Conservation (phyloP, 2,329 filamentous ascomycete species). For the Chaetomiaceae sp. region DNA sequence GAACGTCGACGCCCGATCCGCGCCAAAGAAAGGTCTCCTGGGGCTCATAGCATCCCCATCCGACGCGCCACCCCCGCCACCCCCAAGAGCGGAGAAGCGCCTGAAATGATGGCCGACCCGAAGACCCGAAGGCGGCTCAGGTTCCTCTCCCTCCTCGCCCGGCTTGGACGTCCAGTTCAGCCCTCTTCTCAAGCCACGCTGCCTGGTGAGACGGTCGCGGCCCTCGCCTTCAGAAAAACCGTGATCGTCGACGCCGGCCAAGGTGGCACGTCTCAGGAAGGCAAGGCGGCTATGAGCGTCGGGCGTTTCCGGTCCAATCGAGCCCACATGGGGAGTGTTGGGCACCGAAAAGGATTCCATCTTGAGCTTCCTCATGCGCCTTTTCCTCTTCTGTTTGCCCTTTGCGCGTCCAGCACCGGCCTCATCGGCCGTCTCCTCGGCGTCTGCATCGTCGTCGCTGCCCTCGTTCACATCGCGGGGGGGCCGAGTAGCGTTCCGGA, state of each 20-base stretch:
- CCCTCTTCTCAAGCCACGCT: slow-evolving; percentile 55
- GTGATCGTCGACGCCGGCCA: slow-evolving; percentile 57
- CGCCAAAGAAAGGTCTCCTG: slow-evolving; percentile 53
- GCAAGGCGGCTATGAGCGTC: slow-evolving; percentile 43
- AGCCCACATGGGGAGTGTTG: slow-evolving; percentile 53
- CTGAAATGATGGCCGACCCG: slow-evolving; percentile 63
- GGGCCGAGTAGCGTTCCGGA: slow-evolving; percentile 37
- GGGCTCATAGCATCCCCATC: slow-evolving; percentile 58
- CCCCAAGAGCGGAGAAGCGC: slow-evolving; percentile 61
- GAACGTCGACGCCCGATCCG: slow-evolving; percentile 67
- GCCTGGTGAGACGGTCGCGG: slow-evolving; percentile 54
- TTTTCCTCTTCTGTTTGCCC: slow-evolving; percentile 58
- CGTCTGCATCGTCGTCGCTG: slow-evolving; percentile 72
- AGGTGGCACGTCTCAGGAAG: slow-evolving; percentile 61
- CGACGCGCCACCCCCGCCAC: slow-evolving; percentile 56
- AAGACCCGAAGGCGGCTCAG: slow-evolving; percentile 49
- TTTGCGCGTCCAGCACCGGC: slow-evolving; percentile 44
- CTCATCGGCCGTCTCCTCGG: slow-evolving; percentile 83
- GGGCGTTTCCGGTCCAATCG: slow-evolving; percentile 39
- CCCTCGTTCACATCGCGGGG: slow-evolving; percentile 47
- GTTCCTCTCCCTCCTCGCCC: slow-evolving; percentile 48
- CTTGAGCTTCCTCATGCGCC: slow-evolving; percentile 52
- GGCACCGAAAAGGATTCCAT: slow-evolving; percentile 59
- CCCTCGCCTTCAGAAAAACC: slow-evolving; percentile 73
- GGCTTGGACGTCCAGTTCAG: slow-evolving; percentile 53